Evolutionary conservation across 2,329 filamentous ascomycete species (phyloP).

Genomic region (Aspergillus sp.): DNA sequence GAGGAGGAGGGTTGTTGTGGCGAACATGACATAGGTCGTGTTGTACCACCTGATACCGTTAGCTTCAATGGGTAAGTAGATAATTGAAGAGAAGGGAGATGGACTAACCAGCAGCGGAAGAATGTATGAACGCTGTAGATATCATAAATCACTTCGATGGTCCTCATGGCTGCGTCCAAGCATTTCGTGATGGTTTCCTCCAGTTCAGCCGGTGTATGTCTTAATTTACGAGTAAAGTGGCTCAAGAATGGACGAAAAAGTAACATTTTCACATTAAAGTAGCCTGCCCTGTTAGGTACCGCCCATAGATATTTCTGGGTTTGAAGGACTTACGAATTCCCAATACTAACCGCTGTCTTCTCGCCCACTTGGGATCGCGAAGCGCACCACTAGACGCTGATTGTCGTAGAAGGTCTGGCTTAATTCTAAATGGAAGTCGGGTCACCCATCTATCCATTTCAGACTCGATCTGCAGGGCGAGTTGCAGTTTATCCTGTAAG

Average conservation of each 20-base stretch:
- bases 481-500: slow-evolving; percentile 27
- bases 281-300: slow-evolving; percentile 16
- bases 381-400: slow-evolving; percentile 18
- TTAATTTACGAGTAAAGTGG: slow-evolving; percentile 23
- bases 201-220: slow-evolving; percentile 18
- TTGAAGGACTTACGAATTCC: slow-evolving; percentile 26
- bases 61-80: not conserved
- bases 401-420: slow-evolving; percentile 20
- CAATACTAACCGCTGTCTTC: slow-evolving; percentile 32
- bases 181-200: slow-evolving; percentile 29
- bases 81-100: not conserved
- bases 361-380: slow-evolving; percentile 31
- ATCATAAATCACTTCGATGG: slow-evolving; percentile 34
- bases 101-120: slow-evolving; percentile 35
- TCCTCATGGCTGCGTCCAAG: slow-evolving; percentile 30
- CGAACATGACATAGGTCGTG: slow-evolving; percentile 36
- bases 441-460: slow-evolving; percentile 31
- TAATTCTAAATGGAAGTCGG: slow-evolving; percentile 23
- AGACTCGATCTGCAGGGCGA: slow-evolving; percentile 29
- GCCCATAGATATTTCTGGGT: not conserved
- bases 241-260: slow-evolving; percentile 29
- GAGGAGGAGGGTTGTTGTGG: slow-evolving; percentile 30
- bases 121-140: slow-evolving; percentile 33
- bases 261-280: slow-evolving; percentile 36
- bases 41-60: slow-evolving; percentile 33